Percentiles rank a stretch among this genome's conserved stretches.
Evolutionary conservation across 176 grass and related monocot species (phyloP).

Genomic region (Alopecurus myosuroides): DNA sequence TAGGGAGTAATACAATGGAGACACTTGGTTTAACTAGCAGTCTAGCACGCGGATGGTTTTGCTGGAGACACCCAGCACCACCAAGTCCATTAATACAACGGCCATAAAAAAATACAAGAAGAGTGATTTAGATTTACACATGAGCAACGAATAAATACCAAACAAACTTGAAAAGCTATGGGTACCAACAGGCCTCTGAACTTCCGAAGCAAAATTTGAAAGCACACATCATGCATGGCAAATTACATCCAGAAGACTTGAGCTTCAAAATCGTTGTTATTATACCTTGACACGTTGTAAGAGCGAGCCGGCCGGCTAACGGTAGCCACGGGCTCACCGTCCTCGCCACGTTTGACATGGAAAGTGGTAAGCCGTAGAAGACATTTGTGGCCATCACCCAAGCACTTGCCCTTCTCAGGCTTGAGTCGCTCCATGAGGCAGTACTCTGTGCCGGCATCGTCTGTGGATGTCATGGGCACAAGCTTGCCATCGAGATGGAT

Average conservation of each 20-base stretch:
- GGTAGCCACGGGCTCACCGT: not conserved
- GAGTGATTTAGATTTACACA: too few species aligned
- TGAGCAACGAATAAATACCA: too few species aligned
- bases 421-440: not conserved
- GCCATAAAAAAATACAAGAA: too few species aligned
- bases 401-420: not conserved
- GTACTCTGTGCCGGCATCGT: not conserved
- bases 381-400: not conserved
- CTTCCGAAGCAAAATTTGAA: too few species aligned
- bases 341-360: not conserved
- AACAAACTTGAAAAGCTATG: too few species aligned
- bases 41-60: too few species aligned
- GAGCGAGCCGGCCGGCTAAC: not conserved
- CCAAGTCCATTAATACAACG: too few species aligned
- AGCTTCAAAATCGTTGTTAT: not conserved
- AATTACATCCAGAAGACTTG: not conserved
- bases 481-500: not conserved
- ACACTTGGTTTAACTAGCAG: too few species aligned
- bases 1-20: too few species aligned
- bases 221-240: too few species aligned
- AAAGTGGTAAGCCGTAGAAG: not conserved
- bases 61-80: too few species aligned
- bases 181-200: too few species aligned
- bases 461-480: not conserved
- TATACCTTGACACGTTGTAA: not conserved